phyloP scores from a whole-genome alignment of 2,329 filamentous ascomycete genomes.

The Penicillium freii region DNA sequence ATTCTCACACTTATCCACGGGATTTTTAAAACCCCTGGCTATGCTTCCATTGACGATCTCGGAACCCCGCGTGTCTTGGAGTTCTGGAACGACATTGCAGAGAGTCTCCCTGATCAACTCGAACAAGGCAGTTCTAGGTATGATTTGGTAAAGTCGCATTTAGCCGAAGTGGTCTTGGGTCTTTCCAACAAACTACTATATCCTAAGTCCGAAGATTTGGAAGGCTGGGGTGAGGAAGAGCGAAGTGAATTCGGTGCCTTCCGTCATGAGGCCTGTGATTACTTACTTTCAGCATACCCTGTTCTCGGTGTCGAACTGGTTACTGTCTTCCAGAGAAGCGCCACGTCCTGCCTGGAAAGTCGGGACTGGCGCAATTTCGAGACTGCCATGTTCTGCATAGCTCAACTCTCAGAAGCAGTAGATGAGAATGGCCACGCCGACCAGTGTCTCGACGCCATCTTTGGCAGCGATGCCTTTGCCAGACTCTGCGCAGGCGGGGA shows the following conservation, averaged over 20 bases:
- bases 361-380: slow-evolving; percentile 46
- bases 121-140: slow-evolving; percentile 29
- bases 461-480: slow-evolving; percentile 39
- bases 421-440: slow-evolving; percentile 46
- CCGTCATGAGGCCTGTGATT: slow-evolving; percentile 47
- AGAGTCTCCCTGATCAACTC: slow-evolving; percentile 36
- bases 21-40: slow-evolving; percentile 42
- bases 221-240: slow-evolving; percentile 45
- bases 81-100: slow-evolving; percentile 44
- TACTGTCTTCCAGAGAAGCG: slow-evolving; percentile 41
- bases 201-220: slow-evolving; percentile 33
- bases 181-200: slow-evolving; percentile 46
- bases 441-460: slow-evolving; percentile 41
- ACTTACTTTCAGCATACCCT: slow-evolving; percentile 44
- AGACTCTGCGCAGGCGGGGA: slow-evolving; percentile 33
- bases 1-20: slow-evolving; percentile 39
- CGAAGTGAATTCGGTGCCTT: slow-evolving; percentile 44
- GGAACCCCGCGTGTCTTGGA: slow-evolving; percentile 41
- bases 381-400: slow-evolving; percentile 45
- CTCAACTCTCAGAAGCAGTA: slow-evolving; percentile 46
- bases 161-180: slow-evolving; percentile 42
- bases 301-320: slow-evolving; percentile 45
- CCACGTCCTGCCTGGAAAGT: slow-evolving; percentile 32
- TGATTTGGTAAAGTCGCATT: slow-evolving; percentile 37
- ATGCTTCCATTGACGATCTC: slow-evolving; percentile 41